Evolutionary conservation across 306 rosid species (phyloP).

Genomic region (Cucurbita pepo): DNA sequence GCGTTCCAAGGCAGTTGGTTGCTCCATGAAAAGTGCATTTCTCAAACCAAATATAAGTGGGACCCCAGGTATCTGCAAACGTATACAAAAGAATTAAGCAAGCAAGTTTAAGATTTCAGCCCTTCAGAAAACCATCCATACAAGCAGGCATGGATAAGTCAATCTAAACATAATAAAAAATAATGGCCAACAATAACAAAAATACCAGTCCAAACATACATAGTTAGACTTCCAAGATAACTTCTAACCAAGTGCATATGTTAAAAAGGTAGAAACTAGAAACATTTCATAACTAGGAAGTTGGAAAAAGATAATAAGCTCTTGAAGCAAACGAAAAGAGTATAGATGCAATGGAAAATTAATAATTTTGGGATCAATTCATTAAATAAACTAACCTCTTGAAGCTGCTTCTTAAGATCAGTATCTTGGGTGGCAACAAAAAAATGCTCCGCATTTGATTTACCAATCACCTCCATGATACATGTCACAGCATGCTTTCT

Average conservation of each 20-base stretch:
- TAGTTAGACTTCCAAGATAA: background rate
- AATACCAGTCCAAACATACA: background rate
- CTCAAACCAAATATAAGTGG: slow-evolving; percentile 57
- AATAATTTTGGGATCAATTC: too few relatives aligned
- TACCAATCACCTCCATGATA: slow-evolving; percentile 49
- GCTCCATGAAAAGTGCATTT: slow-evolving; percentile 56
- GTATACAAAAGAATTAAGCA: background rate
- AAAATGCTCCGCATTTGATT: slow-evolving; percentile 60
- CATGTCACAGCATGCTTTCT: slow-evolving; percentile 38
- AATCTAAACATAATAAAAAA: background rate
- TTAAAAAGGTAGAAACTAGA: background rate
- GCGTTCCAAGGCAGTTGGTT: slow-evolving; percentile 42
- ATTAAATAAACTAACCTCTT: slow-evolving; percentile 27
- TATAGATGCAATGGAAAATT: background rate
- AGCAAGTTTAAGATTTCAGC: background rate
- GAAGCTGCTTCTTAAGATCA: slow-evolving; percentile 40
- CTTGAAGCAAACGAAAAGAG: background rate
- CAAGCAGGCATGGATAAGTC: background rate
- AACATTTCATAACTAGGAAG: background rate
- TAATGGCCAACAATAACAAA: background rate
- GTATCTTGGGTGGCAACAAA: slow-evolving; percentile 67
- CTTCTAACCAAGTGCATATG: background rate
- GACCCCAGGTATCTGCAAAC: slow-evolving; percentile 62
- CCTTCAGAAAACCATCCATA: background rate
- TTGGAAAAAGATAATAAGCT: background rate